Evolutionary conservation across 495 filamentous ascomycete genomes (phyloP).

Genomic region (Xylaria cubensis): DNA sequence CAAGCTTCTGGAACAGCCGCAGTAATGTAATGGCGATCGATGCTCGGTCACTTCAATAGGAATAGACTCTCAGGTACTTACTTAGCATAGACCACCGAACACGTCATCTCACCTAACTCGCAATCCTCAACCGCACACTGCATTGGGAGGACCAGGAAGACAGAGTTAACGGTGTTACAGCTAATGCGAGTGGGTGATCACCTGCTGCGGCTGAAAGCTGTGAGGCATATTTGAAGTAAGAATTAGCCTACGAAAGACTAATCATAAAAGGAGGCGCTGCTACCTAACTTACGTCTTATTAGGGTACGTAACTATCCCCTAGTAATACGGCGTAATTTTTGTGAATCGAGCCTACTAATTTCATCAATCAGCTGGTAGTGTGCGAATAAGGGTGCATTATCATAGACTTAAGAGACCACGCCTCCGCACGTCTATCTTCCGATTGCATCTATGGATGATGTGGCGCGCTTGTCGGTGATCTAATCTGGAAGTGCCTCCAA

Average conservation of each 20-base stretch:
- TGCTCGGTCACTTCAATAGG: constrained; percentile 9
- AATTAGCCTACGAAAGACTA: background rate
- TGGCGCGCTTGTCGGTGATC: constrained; percentile 14
- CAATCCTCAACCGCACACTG: background rate
- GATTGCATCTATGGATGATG: background rate
- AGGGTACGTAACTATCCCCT: background rate
- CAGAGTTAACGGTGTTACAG: no score
- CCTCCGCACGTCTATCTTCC: background rate
- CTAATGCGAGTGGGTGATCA: constrained; percentile 2
- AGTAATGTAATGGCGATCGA: background rate
- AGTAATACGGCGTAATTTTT: constrained; percentile 1
- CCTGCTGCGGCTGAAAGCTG: constrained; percentile 25
- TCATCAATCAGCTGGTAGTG: no score
- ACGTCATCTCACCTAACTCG: no score
- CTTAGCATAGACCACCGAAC: no score
- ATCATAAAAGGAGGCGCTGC: background rate
- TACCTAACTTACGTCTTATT: background rate
- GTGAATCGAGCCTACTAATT: background rate
- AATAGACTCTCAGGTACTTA: background rate
- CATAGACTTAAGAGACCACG: background rate
- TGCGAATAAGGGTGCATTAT: background rate
- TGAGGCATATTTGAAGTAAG: background rate
- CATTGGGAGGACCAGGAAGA: background rate
- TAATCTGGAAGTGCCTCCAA: background rate
- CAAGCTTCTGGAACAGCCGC: no score